A percentile compares a stretch with the other conserved stretches of the same genome.
Conservation (phyloP, 2,329 filamentous ascomycete species). For the Sclerotinia spermophila region DNA sequence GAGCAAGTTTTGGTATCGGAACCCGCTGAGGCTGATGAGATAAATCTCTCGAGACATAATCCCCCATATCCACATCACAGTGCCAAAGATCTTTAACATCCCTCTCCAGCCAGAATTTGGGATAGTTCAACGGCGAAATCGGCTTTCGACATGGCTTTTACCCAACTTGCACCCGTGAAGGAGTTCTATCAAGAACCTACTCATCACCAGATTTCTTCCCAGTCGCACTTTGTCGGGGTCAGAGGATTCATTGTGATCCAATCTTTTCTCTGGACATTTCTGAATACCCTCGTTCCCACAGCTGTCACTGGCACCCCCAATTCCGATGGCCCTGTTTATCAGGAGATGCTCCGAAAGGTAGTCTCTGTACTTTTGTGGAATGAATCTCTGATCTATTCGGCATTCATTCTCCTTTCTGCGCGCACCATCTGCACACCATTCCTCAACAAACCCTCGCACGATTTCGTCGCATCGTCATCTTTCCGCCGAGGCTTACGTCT, state of each 20-base stretch:
- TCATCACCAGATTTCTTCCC: constrained; percentile 11
- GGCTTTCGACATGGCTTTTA: constrained; percentile 1
- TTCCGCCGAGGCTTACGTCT: constrained; percentile 44
- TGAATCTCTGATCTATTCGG: constrained; percentile 43
- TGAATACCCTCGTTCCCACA: constrained; percentile 44
- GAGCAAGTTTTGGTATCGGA: background rate
- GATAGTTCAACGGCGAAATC: background rate
- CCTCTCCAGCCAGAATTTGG: constrained; percentile 1
- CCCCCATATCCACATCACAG: background rate
- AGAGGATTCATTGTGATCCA: constrained; percentile 44
- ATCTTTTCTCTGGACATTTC: constrained; percentile 45
- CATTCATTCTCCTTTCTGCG: constrained; percentile 45
- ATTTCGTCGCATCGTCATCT: constrained; percentile 40
- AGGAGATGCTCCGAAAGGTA: constrained; percentile 43
- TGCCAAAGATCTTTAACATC: constrained; percentile 1
- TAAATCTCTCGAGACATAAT: background rate
- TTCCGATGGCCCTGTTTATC: constrained; percentile 39
- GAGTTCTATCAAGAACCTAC: constrained; percentile 11
- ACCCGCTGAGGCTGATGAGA: background rate
- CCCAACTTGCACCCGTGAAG: background rate
- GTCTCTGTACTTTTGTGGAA: constrained; percentile 46
- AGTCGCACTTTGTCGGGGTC: constrained; percentile 40
- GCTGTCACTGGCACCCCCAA: constrained; percentile 40
- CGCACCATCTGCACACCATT: constrained; percentile 43
- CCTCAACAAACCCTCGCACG: constrained; percentile 37